Percentiles rank a stretch among this genome's conserved stretches.
phyloP scores from a whole-genome alignment of 176 grass and related monocot genomes.

The Chrysopogon serrulatus region DNA sequence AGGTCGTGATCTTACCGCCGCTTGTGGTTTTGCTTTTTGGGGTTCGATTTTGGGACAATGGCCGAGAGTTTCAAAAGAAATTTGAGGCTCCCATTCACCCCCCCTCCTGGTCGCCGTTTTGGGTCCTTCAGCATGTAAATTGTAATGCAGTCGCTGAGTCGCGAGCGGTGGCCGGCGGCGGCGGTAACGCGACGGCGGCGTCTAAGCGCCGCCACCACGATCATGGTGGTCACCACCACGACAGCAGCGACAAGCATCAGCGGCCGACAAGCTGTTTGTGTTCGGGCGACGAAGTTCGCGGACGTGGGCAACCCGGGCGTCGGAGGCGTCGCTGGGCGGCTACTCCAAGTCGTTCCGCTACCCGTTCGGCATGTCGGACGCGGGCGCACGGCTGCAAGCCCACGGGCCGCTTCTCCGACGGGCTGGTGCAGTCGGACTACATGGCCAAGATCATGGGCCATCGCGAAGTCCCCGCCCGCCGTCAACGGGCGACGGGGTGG shows the following conservation, averaged over 20 bases:
- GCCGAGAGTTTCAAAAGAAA: too few species aligned
- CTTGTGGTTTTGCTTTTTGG: too few species aligned
- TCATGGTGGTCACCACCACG: background rate
- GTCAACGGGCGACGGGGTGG: background rate
- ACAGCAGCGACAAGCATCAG: background rate
- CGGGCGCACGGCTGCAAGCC: background rate
- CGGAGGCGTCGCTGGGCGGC: background rate
- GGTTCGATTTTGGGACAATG: too few species aligned
- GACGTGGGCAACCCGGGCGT: background rate
- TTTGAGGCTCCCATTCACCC: too few species aligned
- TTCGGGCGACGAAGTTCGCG: background rate
- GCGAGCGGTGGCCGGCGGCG: too few species aligned
- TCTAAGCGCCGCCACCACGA: too few species aligned
- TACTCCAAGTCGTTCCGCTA: background rate
- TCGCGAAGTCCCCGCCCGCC: background rate
- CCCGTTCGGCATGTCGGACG: background rate
- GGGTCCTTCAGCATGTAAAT: too few species aligned
- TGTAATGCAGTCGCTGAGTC: too few species aligned
- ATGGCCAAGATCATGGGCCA: background rate
- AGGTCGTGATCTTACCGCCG: too few species aligned
- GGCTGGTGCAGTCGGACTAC: background rate
- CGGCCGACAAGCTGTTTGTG: background rate
- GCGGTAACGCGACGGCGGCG: too few species aligned
- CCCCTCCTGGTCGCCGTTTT: too few species aligned
- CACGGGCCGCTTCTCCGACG: background rate